A percentile compares a stretch with the other conserved stretches of the same genome.
Conservation (phyloP, 2,329 filamentous ascomycete genomes). For the Penicillium fuscoglaucum region DNA sequence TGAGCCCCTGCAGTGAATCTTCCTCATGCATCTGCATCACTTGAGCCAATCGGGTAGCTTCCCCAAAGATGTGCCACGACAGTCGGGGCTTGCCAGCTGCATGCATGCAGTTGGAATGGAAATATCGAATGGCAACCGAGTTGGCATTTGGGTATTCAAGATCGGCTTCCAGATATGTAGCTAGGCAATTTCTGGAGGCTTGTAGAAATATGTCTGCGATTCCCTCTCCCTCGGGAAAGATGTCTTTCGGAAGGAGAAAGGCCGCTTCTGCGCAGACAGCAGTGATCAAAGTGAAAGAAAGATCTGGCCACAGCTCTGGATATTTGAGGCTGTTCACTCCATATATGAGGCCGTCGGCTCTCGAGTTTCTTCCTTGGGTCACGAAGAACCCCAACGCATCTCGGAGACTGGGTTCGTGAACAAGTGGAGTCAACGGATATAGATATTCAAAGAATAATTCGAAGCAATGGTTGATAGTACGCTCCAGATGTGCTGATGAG, state of each 20-base stretch:
- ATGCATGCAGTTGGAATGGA: conserved; percentile 50
- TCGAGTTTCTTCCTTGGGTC: conserved; percentile 4
- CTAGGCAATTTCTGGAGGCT: conserved; percentile 43
- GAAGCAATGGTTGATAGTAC: conserved; percentile 32
- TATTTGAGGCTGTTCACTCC: conserved; percentile 15
- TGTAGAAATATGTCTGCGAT: conserved; percentile 43
- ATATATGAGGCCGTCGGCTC: conserved; percentile 5
- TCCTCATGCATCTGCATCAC: conserved; percentile 49
- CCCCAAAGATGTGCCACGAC: conserved; percentile 51
- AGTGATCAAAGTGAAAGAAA: conserved; percentile 46
- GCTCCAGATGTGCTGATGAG: conserved; percentile 12
- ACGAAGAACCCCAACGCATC: conserved; percentile 39
- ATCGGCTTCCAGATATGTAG: conserved; percentile 45
- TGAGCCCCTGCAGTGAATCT: conserved; percentile 37
- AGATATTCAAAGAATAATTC: conserved; percentile 48
- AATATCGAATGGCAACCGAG: conserved; percentile 48
- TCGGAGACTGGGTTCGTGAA: conserved; percentile 46
- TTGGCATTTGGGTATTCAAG: conserved; percentile 46
- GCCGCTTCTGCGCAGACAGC: conserved; percentile 48
- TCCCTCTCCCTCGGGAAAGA: conserved; percentile 44
- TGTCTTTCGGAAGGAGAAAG: conserved; percentile 42
- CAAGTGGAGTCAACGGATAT: conserved; percentile 45
- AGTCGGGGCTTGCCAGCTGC: conserved; percentile 46
- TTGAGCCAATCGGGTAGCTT: conserved; percentile 46
- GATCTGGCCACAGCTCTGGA: conserved; percentile 38